Evolutionary conservation across 768 basidiomycete species (phyloP).

Genomic region (Mycena leptocephala): DNA sequence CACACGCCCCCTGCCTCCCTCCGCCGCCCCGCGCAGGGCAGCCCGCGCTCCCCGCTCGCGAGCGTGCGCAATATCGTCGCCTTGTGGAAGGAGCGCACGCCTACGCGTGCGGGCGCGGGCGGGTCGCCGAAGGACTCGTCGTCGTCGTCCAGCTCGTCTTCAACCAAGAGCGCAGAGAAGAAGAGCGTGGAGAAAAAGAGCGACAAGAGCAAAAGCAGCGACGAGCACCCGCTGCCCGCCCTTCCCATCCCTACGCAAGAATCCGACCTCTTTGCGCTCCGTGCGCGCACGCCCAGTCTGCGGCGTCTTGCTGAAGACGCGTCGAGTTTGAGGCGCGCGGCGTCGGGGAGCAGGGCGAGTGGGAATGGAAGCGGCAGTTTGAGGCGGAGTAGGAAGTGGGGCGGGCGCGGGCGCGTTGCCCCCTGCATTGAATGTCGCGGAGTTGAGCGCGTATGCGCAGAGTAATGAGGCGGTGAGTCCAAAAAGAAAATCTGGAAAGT

Average conservation of each 20-base stretch:
- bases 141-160: slow-evolving; percentile 45
- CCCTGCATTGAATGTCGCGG: slow-evolving; percentile 61
- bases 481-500: slow-evolving; percentile 15
- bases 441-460: slow-evolving; percentile 65
- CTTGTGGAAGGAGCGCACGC: slow-evolving; percentile 86
- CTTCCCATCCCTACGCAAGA: slow-evolving; percentile 35
- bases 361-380: slow-evolving; percentile 18
- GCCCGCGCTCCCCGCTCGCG: slow-evolving; percentile 80
- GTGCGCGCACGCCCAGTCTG: slow-evolving; percentile 1
- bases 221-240: slow-evolving; percentile 28
- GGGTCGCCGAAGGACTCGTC: slow-evolving; percentile 47
- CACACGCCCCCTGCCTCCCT: slow-evolving; percentile 72
- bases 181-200: too few species aligned
- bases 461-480: slow-evolving; percentile 64
- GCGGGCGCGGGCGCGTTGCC: slow-evolving; percentile 52
- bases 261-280: slow-evolving; percentile 61
- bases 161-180: neutral
- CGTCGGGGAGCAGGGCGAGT: too few species aligned
- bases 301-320: neutral
- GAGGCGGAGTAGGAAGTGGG: slow-evolving; percentile 22
- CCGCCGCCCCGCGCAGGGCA: slow-evolving; percentile 71
- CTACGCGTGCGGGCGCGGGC: slow-evolving; percentile 52
- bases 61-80: slow-evolving; percentile 87
- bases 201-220: slow-evolving; percentile 19
- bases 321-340: neutral